Evolutionary conservation across 495 filamentous ascomycete genomes (phyloP).

Genomic region (Pyrenula aspistea): DNA sequence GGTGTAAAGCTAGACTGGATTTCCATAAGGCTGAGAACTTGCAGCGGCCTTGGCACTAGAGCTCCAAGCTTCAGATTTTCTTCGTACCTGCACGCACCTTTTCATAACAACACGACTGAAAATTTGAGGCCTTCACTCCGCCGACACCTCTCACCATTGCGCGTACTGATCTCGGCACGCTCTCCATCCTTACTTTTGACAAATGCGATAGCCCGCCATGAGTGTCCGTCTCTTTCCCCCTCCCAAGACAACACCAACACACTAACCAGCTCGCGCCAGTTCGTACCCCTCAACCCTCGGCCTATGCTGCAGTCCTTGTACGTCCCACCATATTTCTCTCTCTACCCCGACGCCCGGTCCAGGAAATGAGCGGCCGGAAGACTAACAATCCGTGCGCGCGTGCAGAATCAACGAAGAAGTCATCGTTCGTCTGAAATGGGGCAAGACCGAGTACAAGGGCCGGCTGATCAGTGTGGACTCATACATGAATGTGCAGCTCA

Average conservation of each 20-base stretch:
- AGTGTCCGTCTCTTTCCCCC: background rate
- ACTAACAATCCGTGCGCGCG: constrained; percentile 1
- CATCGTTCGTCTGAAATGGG: constrained; percentile 92
- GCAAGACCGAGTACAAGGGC: constrained; percentile 92
- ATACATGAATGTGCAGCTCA: constrained; percentile 97
- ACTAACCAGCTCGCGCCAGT: constrained; percentile 28
- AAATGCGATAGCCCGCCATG: background rate
- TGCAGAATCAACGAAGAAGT: constrained; percentile 77
- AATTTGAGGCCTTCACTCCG: no score
- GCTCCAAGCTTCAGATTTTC: no score
- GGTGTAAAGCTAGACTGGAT: no score
- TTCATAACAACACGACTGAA: no score
- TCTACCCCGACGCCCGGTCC: background rate
- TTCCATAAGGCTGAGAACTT: no score
- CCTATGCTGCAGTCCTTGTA: constrained; percentile 83
- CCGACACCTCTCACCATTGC: no score
- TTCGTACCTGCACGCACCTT: no score
- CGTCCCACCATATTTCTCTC: constrained; percentile 24
- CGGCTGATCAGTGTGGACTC: constrained; percentile 83
- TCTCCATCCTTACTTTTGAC: background rate
- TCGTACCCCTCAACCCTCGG: constrained; percentile 81
- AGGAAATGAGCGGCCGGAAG: no score
- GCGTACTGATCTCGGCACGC: background rate
- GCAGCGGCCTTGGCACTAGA: no score
- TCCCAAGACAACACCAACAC: background rate